Conservation (phyloP, 1,284 basidiomycete species). For the Mrakiaceae sp. region DNA sequence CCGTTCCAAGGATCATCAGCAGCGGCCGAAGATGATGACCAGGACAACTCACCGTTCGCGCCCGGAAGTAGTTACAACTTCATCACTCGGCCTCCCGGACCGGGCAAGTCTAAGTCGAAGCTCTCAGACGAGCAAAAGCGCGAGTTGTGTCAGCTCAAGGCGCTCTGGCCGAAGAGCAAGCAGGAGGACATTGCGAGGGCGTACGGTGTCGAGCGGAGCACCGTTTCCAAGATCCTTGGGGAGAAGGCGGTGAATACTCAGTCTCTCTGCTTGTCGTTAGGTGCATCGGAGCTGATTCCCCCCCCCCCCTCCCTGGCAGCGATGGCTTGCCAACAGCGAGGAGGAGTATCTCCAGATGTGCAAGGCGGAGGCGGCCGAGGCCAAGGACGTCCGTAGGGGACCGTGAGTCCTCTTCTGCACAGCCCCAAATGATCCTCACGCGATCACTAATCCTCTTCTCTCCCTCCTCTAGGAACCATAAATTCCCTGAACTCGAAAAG, state of each 20-base stretch:
- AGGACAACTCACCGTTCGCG: too few relatives aligned
- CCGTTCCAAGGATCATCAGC: too few relatives aligned
- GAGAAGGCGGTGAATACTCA: slow-evolving; percentile 70
- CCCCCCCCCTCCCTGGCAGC: slow-evolving; percentile 15
- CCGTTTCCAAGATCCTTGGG: slow-evolving; percentile 86
- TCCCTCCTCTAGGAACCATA: slow-evolving; percentile 45
- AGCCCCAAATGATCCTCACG: too few relatives aligned
- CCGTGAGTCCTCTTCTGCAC: too few relatives aligned
- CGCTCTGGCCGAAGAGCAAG: slow-evolving; percentile 45
- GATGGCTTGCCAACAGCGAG: too few relatives aligned
- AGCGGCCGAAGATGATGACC: too few relatives aligned
- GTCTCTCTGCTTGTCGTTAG: slow-evolving; percentile 23
- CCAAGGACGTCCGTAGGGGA: too few relatives aligned
- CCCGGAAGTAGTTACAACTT: too few relatives aligned
- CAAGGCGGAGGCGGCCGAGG: too few relatives aligned
- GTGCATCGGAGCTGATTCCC: not conserved
- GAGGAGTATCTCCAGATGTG: too few relatives aligned
- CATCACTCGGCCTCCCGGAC: too few relatives aligned
- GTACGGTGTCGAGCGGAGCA: slow-evolving; percentile 76
- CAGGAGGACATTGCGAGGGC: slow-evolving; percentile 68
- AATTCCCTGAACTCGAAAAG: slow-evolving; percentile 65
- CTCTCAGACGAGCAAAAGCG: slow-evolving; percentile 3
- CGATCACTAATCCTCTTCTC: not conserved
- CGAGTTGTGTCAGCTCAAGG: slow-evolving; percentile 1
- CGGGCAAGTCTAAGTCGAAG: slow-evolving; percentile 17